These are phyloP conservation scores for Epichloe bromicola DNA, from an alignment of 2,329 filamentous ascomycete genomes.

Conservation along the genomic window DNA sequence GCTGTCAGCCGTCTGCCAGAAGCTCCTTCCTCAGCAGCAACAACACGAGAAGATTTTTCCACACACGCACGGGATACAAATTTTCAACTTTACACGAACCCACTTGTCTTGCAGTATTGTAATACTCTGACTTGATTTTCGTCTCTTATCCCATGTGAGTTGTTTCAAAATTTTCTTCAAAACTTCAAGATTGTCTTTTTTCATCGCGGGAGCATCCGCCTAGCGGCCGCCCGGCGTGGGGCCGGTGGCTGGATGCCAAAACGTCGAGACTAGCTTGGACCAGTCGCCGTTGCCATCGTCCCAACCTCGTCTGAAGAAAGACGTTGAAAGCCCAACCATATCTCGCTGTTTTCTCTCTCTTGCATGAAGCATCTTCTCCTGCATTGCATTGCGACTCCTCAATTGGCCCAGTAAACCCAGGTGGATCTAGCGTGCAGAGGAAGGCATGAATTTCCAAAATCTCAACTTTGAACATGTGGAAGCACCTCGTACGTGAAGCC, in stretches of 20 bases:
- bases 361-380: slow-evolving; percentile 19
- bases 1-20: neutral
- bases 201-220: slow-evolving; percentile 1
- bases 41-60: neutral
- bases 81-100: neutral
- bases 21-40: neutral
- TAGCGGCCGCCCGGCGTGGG: slow-evolving; percentile 5
- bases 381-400: slow-evolving; percentile 18
- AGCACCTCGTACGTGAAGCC: slow-evolving; percentile 21
- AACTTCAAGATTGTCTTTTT: neutral
- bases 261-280: neutral
- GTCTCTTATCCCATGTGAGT: neutral
- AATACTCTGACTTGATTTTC: neutral
- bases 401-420: slow-evolving; percentile 21
- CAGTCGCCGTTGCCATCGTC: neutral
- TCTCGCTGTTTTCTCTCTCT: slow-evolving; percentile 10
- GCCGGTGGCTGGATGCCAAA: slow-evolving; percentile 6
- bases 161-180: neutral
- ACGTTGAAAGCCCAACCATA: slow-evolving; percentile 19
- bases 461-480: slow-evolving; percentile 24
- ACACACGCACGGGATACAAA: neutral
- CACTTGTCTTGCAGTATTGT: no score
- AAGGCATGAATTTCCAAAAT: slow-evolving; percentile 26
- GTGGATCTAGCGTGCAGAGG: slow-evolving; percentile 17
- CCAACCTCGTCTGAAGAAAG: slow-evolving; percentile 16